Base-by-base conservation (phyloP, 441 rosid species). In the Populus hybrid region DNA sequence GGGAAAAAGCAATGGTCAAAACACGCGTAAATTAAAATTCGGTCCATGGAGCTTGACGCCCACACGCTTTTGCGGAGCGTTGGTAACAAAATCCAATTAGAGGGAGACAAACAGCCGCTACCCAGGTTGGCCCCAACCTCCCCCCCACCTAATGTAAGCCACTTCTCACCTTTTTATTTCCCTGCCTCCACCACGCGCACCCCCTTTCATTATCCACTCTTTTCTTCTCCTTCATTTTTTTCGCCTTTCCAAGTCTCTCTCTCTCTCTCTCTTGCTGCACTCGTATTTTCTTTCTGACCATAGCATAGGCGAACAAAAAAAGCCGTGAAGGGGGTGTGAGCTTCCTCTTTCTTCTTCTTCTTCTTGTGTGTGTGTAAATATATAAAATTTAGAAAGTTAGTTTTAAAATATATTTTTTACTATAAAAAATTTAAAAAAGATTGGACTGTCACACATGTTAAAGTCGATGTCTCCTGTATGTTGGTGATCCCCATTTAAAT, bases 81-180 rank as follows among this genome's bases (percentile, higher is more conserved):
- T 3, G 66, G 0, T 61, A 21, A 21, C 28, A 61, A 10, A 61
- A 21, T 61, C 26, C 66, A 61, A 61, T 61, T 1, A 61, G 66
- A 21, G 66, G 66, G 66, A 61, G 66, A 21, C 66, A 61, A 10
- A 61, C 66, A 61, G 66, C 66, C 66, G 66, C 66, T 61, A 61
- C 28, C 66, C 66, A 61, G 28, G 66, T 8, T 4, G 66, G 66
- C 66, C 66, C 66, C 66, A 61, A 10, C 28, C 12, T 61, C 66
- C 66, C 21, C 65, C 66, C 23, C 23, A 21, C 66, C 66, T 61
- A 61, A 21, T 61, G 66, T 0, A 21, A 61, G 66, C 28, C 66
- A 3, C 66, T 61, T 61, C 66, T 21, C 66, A 21, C 5, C 66
- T n/a, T 21, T 61, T 61, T 24, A 9, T 61, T 61, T 23, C 66